A percentile compares a stretch with the other conserved stretches of the same genome.
These are phyloP conservation scores for Diaporthe citrichinensis DNA, from an alignment of 2,329 filamentous ascomycete genomes.

Conservation along the genomic window DNA sequence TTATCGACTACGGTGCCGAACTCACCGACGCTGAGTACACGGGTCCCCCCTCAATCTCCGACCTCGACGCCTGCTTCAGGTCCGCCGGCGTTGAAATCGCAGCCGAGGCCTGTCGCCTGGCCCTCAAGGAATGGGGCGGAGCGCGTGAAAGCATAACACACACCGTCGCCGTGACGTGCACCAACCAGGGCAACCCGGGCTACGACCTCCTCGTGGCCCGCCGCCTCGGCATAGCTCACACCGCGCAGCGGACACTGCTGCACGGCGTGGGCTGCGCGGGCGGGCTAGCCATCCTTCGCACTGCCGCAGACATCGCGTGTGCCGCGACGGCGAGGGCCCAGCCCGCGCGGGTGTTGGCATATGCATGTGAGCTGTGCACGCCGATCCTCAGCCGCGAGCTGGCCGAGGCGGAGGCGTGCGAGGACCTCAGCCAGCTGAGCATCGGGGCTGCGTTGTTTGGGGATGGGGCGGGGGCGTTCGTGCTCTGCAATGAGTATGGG, in stretches of 20 bases:
- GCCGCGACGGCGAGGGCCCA: not conserved
- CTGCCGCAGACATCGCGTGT: not conserved
- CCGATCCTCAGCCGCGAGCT: not conserved
- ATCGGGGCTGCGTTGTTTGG: not conserved
- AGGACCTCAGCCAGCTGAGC: not conserved
- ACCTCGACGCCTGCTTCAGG: not conserved
- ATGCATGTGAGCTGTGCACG: not conserved
- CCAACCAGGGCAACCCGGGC: not conserved
- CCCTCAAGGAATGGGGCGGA: not conserved
- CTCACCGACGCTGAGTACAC: not conserved
- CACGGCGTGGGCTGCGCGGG: constrained; percentile 3
- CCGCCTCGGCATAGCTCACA: not conserved
- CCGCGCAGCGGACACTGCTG: not conserved
- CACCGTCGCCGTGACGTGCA: no score
- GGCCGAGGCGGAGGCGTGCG: not conserved
- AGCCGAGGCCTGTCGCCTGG: not conserved
- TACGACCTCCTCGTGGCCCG: not conserved
- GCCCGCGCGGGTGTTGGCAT: not conserved
- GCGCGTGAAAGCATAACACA: not conserved
- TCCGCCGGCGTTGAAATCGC: not conserved
- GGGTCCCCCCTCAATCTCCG: not conserved
- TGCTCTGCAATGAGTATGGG: not conserved
- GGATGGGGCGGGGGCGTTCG: not conserved
- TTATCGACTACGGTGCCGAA: not conserved
- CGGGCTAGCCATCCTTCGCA: not conserved